Percentiles rank a stretch among this genome's conserved stretches.
These are phyloP conservation scores for Lipomyces yamadae DNA, from an alignment of 805 yeast genomes.

Conservation along the genomic window DNA sequence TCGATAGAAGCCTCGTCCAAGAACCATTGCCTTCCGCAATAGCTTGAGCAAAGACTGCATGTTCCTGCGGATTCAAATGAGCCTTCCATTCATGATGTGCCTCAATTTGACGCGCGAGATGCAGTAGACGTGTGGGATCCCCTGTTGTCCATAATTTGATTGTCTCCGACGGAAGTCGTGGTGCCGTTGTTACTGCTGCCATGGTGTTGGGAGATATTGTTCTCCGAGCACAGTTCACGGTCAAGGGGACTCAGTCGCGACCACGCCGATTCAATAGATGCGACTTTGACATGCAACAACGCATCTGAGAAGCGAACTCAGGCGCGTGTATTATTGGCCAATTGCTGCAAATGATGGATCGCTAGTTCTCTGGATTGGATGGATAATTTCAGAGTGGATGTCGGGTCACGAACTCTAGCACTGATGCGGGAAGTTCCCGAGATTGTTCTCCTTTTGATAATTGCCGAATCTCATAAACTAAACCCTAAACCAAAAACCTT, in stretches of 20 bases:
- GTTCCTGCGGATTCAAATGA: slow-evolving; percentile 48
- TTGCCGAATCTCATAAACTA: not conserved
- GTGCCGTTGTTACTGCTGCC: not conserved
- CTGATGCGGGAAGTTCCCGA: not conserved
- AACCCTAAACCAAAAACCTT: slow-evolving; percentile 1
- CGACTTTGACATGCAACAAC: slow-evolving; percentile 8
- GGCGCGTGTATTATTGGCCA: not conserved
- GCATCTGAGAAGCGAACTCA: slow-evolving; percentile 10
- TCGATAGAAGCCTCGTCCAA: slow-evolving; percentile 45
- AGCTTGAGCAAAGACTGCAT: slow-evolving; percentile 45
- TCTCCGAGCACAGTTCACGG: slow-evolving; percentile 5
- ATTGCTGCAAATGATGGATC: slow-evolving; percentile 4
- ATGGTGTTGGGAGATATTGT: slow-evolving; percentile 6
- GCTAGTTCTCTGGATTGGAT: slow-evolving; percentile 1
- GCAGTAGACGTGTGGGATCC: slow-evolving; percentile 33
- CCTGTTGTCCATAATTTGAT: slow-evolving; percentile 39
- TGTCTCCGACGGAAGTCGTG: slow-evolving; percentile 11
- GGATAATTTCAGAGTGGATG: not conserved
- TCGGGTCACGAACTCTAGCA: not conserved
- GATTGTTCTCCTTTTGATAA: not conserved
- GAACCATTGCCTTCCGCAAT: slow-evolving; percentile 42
- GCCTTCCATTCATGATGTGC: slow-evolving; percentile 44
- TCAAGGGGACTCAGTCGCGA: not conserved
- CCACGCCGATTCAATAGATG: slow-evolving; percentile 12
- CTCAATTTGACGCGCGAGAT: slow-evolving; percentile 37